Percentiles rank a stretch among this genome's conserved stretches.
These are phyloP conservation scores for Flagelloscypha sp. DNA, from an alignment of 768 basidiomycete species.

Conservation along the genomic window DNA sequence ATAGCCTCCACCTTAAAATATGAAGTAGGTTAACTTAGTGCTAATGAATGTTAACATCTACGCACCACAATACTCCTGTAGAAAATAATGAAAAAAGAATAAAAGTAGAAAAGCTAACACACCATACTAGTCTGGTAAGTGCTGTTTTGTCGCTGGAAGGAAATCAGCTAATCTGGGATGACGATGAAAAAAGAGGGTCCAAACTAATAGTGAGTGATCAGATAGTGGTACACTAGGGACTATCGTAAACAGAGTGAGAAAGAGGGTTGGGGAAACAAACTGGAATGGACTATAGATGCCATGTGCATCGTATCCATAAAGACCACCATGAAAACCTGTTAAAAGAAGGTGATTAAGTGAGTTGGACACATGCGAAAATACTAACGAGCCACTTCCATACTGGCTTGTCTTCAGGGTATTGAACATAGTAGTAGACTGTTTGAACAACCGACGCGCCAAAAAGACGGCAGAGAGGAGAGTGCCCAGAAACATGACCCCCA, in stretches of 20 bases:
- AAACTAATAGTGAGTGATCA: conserved; percentile 8
- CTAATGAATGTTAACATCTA: too few species aligned
- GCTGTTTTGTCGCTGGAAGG: too few species aligned
- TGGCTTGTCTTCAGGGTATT: conserved; percentile 8
- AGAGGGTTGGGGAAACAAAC: background rate
- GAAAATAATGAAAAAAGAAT: too few species aligned
- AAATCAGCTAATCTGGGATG: too few species aligned
- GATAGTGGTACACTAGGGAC: conserved; percentile 5
- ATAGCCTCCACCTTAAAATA: too few species aligned
- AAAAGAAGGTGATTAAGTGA: too few species aligned
- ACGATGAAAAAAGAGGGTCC: background rate
- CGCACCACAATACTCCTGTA: too few species aligned
- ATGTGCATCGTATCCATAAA: conserved; percentile 9
- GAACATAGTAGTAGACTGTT: conserved; percentile 8
- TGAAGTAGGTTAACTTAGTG: too few species aligned
- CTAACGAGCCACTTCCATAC: conserved; percentile 7
- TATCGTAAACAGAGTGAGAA: background rate
- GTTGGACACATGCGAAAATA: background rate
- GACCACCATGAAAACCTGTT: conserved; percentile 5
- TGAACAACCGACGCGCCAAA: conserved; percentile 9
- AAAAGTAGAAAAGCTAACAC: too few species aligned
- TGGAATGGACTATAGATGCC: conserved; percentile 8
- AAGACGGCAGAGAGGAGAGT: conserved; percentile 21
- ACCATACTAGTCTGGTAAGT: too few species aligned
- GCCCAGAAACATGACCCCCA: conserved; percentile 38